Base-by-base conservation (phyloP, 768 basidiomycete genomes). In the Tricholoma matsutake region DNA sequence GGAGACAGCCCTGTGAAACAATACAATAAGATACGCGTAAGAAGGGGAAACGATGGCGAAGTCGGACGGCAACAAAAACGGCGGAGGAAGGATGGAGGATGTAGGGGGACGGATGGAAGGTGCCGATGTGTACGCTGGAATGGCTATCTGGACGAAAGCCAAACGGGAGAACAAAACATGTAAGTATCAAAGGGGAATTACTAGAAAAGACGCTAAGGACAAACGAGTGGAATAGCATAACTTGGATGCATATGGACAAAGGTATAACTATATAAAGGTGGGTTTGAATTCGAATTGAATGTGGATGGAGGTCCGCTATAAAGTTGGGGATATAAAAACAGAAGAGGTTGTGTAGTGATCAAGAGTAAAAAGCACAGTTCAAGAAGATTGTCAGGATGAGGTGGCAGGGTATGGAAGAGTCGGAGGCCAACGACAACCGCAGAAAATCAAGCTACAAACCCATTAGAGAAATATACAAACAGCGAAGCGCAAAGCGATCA, bases 141-240 rank as follows among this genome's bases (percentile, higher is more conserved):
- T 53, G n/a, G n/a, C n/a, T 9, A 32, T n/a, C 29, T n/a, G 29
- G n/a, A n/a, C 9, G 13, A 37, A 37, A 13, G 4, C 13, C 4
- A 4, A 31, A 31, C 3, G n/a, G 11, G 16, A 10, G 31, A 31
- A 53, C 13, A 29, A 28, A 29, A 51, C 8, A 22, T 29, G 51
- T 31, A 53, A 31, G 51, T 18, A 28, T 10, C 13, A 11, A 49
- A 49, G 13, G 25, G 2, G 25, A 49, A 31, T 53, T 53, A 53
- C 29, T 31, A 9, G 16, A 51, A 51, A 51, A 13, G 49, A 28
- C 25, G 49, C 14, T 29, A 20, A 11, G 29, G 29, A 4, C 16
- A 32, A 57, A 57, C 43, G 56, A 57, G 43, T 43, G 56, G 56
- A 57, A 32, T 5, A 47, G 56, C 56, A 57, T 57, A 37, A n/a